Evolutionary conservation across 1,284 basidiomycete species (phyloP).

Genomic region (Leccinum solheimii): DNA sequence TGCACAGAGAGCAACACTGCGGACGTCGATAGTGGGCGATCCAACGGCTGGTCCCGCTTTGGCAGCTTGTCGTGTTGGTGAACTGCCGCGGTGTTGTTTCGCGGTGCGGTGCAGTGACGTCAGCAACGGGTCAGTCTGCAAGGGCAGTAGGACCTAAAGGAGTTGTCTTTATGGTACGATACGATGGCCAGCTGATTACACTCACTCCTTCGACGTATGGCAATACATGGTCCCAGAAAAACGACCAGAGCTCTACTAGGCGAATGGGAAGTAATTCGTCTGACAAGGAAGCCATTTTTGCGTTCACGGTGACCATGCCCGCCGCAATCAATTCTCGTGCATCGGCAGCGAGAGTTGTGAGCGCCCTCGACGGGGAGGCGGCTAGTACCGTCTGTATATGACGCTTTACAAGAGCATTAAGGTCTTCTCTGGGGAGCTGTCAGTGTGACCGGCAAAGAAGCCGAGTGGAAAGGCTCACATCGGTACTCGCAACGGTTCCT

Average conservation of each 20-base stretch:
- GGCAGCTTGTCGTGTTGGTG: conserved; percentile 51
- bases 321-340: conserved; percentile 79
- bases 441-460: neutral
- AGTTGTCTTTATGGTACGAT: conserved; percentile 4
- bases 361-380: conserved; percentile 61
- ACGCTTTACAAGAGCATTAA: conserved; percentile 77
- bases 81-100: conserved; percentile 57
- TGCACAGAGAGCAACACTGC: conserved; percentile 72
- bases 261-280: conserved; percentile 75
- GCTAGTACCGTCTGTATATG: conserved; percentile 75
- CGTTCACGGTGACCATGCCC: conserved; percentile 91
- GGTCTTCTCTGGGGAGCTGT: conserved; percentile 68
- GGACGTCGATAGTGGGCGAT: conserved; percentile 68
- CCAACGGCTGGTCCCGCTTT: conserved; percentile 43
- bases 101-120: conserved; percentile 65
- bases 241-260: conserved; percentile 88
- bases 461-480: conserved; percentile 56
- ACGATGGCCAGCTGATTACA: conserved; percentile 12
- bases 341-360: conserved; percentile 74
- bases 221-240: conserved; percentile 92
- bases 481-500: conserved; percentile 82
- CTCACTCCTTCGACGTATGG: conserved; percentile 86
- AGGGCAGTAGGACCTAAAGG: conserved; percentile 66
- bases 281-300: conserved; percentile 73
- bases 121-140: conserved; percentile 73